Conservation (phyloP, 2,329 filamentous ascomycete species). For the Colletotrichum chrysophilum region DNA sequence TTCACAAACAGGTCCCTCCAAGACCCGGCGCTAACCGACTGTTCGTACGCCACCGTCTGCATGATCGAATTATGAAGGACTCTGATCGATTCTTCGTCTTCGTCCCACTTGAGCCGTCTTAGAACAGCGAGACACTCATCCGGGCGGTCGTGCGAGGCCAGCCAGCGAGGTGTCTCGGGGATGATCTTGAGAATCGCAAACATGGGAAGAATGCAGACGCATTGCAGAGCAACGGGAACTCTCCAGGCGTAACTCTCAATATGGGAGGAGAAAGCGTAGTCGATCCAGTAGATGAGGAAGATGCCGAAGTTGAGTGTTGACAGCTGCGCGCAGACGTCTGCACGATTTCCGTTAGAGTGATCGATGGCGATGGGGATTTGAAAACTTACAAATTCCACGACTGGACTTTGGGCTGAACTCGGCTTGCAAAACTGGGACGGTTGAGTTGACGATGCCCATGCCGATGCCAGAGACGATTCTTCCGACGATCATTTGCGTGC, state of each 20-base stretch:
- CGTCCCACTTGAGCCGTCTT: conserved; percentile 37
- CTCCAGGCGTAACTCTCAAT: conserved; percentile 41
- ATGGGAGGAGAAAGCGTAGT: conserved; percentile 43
- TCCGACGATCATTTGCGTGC: conserved; percentile 49
- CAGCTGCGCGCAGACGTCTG: conserved; percentile 50
- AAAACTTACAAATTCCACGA: conserved; percentile 34
- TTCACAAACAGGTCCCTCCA: conserved; percentile 35
- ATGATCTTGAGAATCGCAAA: conserved; percentile 40
- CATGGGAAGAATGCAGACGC: conserved; percentile 44
- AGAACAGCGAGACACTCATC: conserved; percentile 41
- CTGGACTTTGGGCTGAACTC: conserved; percentile 46
- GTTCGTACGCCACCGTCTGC: conserved; percentile 35
- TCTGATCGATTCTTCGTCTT: conserved; percentile 25
- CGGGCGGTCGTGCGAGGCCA: conserved; percentile 40
- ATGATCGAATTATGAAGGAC: conserved; percentile 35
- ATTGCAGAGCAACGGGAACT: conserved; percentile 46
- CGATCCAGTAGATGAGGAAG: conserved; percentile 50
- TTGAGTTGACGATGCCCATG: conserved; percentile 50
- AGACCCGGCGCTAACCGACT: conserved; percentile 31
- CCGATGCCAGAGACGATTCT: conserved; percentile 53
- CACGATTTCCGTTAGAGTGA: not conserved
- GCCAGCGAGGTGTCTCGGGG: conserved; percentile 49
- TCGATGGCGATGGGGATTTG: too few species aligned
- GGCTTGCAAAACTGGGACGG: conserved; percentile 47
- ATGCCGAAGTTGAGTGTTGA: conserved; percentile 53